Percentiles rank a stretch among this genome's conserved stretches.
phyloP scores from a whole-genome alignment of 2,329 filamentous ascomycete genomes.

The Ambrosiella xylebori region DNA sequence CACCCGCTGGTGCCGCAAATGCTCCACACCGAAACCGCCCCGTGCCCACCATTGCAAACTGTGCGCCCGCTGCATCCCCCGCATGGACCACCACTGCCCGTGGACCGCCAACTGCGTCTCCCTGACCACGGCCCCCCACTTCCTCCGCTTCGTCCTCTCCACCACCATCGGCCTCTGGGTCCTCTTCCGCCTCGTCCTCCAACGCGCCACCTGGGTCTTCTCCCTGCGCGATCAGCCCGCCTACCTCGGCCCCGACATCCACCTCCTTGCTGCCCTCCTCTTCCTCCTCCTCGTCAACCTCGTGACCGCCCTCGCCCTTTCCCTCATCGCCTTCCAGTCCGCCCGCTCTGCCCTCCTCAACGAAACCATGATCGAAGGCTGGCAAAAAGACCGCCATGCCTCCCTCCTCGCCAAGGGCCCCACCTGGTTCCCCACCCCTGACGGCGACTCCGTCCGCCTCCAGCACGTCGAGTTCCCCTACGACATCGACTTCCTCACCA shows the following conservation, averaged over 20 bases:
- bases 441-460: constrained; percentile 30
- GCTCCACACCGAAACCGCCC: constrained; percentile 54
- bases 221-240: constrained; percentile 47
- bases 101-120: constrained; percentile 77
- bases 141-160: constrained; percentile 60
- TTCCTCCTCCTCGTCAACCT: constrained; percentile 40
- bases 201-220: constrained; percentile 45
- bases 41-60: constrained; percentile 67
- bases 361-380: constrained; percentile 65
- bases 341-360: constrained; percentile 47
- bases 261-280: constrained; percentile 43
- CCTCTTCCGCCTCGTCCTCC: constrained; percentile 43
- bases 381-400: constrained; percentile 52
- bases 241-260: constrained; percentile 52
- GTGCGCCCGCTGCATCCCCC: constrained; percentile 57
- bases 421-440: constrained; percentile 24
- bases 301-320: constrained; percentile 42
- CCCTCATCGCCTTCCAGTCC: constrained; percentile 47
- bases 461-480: constrained; percentile 63
- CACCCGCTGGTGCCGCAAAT: constrained; percentile 57
- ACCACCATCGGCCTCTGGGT: constrained; percentile 47
- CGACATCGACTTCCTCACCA: constrained; percentile 58
- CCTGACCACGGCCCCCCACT: constrained; percentile 66
- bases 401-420: constrained; percentile 31
- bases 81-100: constrained; percentile 77